Conservation (phyloP, 2,329 filamentous ascomycete genomes). For the Trichoderma koningii region DNA sequence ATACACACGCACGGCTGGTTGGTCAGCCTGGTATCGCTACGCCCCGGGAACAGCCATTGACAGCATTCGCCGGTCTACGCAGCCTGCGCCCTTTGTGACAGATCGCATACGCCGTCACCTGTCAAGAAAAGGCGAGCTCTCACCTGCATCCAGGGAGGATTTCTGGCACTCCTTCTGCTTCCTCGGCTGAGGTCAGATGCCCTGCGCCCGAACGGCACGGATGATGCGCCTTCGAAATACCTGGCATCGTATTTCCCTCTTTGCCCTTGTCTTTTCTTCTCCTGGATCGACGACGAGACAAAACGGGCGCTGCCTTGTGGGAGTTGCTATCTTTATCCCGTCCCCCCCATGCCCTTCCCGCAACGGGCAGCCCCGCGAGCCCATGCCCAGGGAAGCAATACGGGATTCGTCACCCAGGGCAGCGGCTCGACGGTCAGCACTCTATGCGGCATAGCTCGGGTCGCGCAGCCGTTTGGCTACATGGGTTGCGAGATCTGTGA, state of each 20-base stretch:
- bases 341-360: conserved; percentile 16
- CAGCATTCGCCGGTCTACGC: not conserved
- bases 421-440: conserved; percentile 23
- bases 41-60: not conserved
- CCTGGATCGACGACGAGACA: conserved; percentile 10
- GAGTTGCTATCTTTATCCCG: conserved; percentile 18
- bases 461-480: not conserved
- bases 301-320: conserved; percentile 19
- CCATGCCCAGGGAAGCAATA: not conserved
- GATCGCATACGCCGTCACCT: not conserved
- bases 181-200: conserved; percentile 21
- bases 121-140: conserved; percentile 19
- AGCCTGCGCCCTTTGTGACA: not conserved
- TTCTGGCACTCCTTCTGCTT: not conserved
- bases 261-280: not conserved
- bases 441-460: conserved; percentile 24
- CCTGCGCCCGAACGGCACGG: not conserved
- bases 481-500: conserved; percentile 2
- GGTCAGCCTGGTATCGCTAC: no score
- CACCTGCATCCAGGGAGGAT: conserved; percentile 17
- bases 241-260: not conserved
- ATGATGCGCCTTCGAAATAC: no score
- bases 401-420: conserved; percentile 21
- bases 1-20: no score
- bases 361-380: conserved; percentile 12